phyloP scores from a whole-genome alignment of 2,329 filamentous ascomycete species.

The Byssothecium circinans region DNA sequence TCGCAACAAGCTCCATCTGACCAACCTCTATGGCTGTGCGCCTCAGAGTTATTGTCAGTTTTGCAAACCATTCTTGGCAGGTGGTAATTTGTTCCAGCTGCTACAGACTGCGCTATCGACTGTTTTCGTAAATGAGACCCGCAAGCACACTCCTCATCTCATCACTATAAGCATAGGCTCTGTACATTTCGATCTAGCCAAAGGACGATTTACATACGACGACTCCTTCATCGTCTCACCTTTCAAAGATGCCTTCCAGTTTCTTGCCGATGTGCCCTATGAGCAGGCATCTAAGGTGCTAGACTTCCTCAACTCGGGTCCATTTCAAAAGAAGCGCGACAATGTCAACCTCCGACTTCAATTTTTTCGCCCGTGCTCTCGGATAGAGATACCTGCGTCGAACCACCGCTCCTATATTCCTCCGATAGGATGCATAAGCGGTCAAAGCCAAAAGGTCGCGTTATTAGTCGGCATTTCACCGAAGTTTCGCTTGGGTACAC shows the following conservation, averaged over 20 bases:
- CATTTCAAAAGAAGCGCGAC: constrained; percentile 41
- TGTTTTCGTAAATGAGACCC: constrained; percentile 56
- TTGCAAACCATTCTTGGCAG: constrained; percentile 57
- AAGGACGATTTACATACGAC: constrained; percentile 63
- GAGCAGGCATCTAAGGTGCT: constrained; percentile 47
- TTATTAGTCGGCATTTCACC: constrained; percentile 54
- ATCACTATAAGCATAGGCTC: constrained; percentile 64
- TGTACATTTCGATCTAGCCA: constrained; percentile 63
- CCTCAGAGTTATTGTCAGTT: constrained; percentile 61
- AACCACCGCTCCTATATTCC: constrained; percentile 46
- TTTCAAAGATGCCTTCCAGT: constrained; percentile 57
- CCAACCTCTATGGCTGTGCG: constrained; percentile 61
- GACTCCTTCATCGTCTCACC: constrained; percentile 59
- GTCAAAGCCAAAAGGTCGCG: constrained; percentile 41
- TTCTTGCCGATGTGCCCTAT: constrained; percentile 57
- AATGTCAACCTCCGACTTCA: constrained; percentile 36
- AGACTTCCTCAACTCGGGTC: constrained; percentile 49
- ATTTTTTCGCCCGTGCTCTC: constrained; percentile 42
- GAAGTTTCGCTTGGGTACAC: constrained; percentile 54
- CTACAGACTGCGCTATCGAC: constrained; percentile 55
- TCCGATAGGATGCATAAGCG: constrained; percentile 27
- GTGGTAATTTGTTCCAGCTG: constrained; percentile 59
- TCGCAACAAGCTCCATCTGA: constrained; percentile 59
- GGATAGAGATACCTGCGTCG: constrained; percentile 51
- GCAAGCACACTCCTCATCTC: constrained; percentile 55